phyloP scores from a whole-genome alignment of 257 asterid species.

The Osmanthus fragrans region DNA sequence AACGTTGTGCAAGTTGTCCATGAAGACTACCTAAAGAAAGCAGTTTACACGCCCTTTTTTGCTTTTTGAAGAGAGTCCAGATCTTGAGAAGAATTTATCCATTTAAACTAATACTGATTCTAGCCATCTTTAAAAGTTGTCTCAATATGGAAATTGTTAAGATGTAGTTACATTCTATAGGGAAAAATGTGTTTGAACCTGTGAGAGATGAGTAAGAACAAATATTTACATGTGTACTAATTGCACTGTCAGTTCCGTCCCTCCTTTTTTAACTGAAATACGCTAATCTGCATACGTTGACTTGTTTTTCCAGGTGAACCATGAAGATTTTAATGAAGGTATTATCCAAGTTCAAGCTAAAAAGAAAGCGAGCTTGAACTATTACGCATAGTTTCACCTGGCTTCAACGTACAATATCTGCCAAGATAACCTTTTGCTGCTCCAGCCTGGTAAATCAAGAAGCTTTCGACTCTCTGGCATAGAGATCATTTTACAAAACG shows the following conservation, averaged over 20 bases:
- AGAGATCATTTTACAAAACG: background rate
- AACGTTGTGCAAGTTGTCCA: background rate
- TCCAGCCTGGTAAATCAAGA: background rate
- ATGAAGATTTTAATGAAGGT: slow-evolving; percentile 94
- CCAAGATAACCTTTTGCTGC: background rate
- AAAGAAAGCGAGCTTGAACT: slow-evolving; percentile 84
- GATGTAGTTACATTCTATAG: background rate
- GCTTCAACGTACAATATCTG: background rate
- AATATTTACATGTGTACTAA: background rate
- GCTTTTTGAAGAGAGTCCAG: background rate
- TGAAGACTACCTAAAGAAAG: background rate
- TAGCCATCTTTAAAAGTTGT: background rate
- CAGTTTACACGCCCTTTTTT: too few relatives aligned
- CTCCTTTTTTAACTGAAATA: too few relatives aligned
- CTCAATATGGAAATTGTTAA: background rate
- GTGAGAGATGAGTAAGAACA: background rate
- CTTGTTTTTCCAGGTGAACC: slow-evolving; percentile 62
- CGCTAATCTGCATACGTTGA: background rate
- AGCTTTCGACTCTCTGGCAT: background rate
- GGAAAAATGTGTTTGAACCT: background rate
- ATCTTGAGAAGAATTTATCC: background rate
- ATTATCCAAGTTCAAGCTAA: slow-evolving; percentile 96
- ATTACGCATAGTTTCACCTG: slow-evolving; percentile 56
- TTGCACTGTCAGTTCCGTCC: background rate
- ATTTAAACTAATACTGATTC: too few relatives aligned